A percentile compares a stretch with the other conserved stretches of the same genome.
Evolutionary conservation across 768 basidiomycete species (phyloP).

Genomic region (Boletus bicolor): DNA sequence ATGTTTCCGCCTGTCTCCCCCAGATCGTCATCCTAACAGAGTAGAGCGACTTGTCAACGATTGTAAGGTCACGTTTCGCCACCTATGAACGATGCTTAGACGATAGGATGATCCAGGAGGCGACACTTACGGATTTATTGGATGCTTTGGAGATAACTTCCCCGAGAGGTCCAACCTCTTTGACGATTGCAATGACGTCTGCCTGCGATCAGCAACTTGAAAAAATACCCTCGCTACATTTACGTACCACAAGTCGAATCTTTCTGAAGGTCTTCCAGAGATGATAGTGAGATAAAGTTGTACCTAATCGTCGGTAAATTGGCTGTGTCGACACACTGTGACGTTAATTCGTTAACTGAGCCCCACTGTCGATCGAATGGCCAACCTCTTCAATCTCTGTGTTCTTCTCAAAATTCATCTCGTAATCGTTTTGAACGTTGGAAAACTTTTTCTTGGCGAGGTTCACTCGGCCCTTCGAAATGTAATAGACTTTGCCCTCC

Average conservation of each 20-base stretch:
- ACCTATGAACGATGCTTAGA: slow-evolving; percentile 45
- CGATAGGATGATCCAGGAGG: not conserved
- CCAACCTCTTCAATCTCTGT: slow-evolving; percentile 84
- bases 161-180: slow-evolving; percentile 64
- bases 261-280: slow-evolving; percentile 62
- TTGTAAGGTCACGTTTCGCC: slow-evolving; percentile 81
- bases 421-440: slow-evolving; percentile 88
- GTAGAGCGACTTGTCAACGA: slow-evolving; percentile 81
- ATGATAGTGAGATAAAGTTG: slow-evolving; percentile 66
- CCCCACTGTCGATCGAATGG: not conserved
- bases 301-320: slow-evolving; percentile 83
- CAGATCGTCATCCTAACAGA: slow-evolving; percentile 86
- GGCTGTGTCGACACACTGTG: slow-evolving; percentile 75
- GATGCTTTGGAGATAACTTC: slow-evolving; percentile 77
- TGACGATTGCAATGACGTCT: slow-evolving; percentile 90
- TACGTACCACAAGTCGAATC: slow-evolving; percentile 79
- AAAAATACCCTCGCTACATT: not conserved
- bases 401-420: slow-evolving; percentile 78
- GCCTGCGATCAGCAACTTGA: not conserved
- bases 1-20: slow-evolving; percentile 93
- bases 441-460: slow-evolving; percentile 97
- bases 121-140: slow-evolving; percentile 47
- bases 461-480: slow-evolving; percentile 88
- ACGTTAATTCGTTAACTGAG: slow-evolving; percentile 4
- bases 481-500: slow-evolving; percentile 89